Conservation (phyloP, 768 basidiomycete genomes). For the Floccularia luteovirens region DNA sequence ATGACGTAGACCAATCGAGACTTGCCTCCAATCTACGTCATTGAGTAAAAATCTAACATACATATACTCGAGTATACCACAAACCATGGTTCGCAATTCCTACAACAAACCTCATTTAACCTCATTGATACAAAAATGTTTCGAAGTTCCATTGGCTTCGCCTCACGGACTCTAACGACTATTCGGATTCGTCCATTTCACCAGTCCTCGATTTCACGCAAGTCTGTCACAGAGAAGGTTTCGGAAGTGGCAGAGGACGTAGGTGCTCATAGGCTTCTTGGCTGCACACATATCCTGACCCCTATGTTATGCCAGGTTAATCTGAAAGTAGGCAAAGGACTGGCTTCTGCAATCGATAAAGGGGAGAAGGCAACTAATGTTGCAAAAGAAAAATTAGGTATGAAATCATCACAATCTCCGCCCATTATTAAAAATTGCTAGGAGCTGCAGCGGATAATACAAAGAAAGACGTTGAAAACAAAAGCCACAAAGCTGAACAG, state of each 20-base stretch:
- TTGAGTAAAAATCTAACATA: no score
- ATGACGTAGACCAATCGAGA: no score
- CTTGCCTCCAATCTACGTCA: no score
- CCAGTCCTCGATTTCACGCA: conserved; percentile 21
- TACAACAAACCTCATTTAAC: no score
- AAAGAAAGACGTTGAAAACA: conserved; percentile 28
- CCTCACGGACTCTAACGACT: neutral
- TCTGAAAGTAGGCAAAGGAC: conserved; percentile 32
- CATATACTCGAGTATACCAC: no score
- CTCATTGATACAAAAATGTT: no score
- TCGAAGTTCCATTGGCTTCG: neutral
- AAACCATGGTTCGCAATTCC: no score
- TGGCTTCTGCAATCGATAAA: conserved; percentile 39
- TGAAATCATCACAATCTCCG: conserved; percentile 2
- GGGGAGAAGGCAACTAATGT: conserved; percentile 33
- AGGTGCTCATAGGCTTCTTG: conserved; percentile 1
- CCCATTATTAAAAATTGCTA: conserved; percentile 10
- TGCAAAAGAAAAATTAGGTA: conserved; percentile 35
- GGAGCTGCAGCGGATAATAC: conserved; percentile 23
- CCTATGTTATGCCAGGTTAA: conserved; percentile 25
- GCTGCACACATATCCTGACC: neutral
- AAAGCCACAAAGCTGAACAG: conserved; percentile 20
- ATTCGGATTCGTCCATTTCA: conserved; percentile 16
- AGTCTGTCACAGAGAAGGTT: conserved; percentile 37
- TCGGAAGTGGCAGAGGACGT: conserved; percentile 36